Percentiles rank a stretch among this genome's conserved stretches.
phyloP scores from a whole-genome alignment of 1,139 yeast genomes.

The Taiozyma sp. region DNA sequence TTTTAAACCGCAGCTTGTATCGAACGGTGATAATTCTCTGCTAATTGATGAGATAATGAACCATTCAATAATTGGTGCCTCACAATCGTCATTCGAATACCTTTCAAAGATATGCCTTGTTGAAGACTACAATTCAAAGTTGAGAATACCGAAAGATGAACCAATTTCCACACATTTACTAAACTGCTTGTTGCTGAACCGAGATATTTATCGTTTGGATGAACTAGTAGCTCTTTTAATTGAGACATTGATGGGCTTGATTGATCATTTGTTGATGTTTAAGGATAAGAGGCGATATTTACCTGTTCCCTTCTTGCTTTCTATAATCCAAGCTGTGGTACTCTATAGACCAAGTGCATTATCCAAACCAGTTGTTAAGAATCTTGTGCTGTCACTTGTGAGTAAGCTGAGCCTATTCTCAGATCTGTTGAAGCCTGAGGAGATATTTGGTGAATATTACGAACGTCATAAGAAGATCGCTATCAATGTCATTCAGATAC shows the following conservation, averaged over 20 bases:
- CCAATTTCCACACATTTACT: conserved; percentile 25
- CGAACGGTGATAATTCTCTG: conserved; percentile 29
- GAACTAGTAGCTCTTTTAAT: conserved; percentile 10
- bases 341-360: conserved; percentile 21
- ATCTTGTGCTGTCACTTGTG: not conserved
- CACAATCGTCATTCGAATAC: conserved; percentile 42
- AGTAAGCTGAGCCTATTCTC: conserved; percentile 1
- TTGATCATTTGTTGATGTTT: conserved; percentile 1
- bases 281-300: conserved; percentile 5
- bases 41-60: conserved; percentile 34
- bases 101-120: conserved; percentile 43
- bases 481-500: conserved; percentile 17
- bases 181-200: conserved; percentile 7
- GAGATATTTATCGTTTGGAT: conserved; percentile 14
- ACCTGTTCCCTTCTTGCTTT: conserved; percentile 20
- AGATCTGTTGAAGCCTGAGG: conserved; percentile 12
- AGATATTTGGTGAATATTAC: conserved; percentile 10
- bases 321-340: conserved; percentile 15
- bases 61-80: conserved; percentile 43
- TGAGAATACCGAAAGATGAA: conserved; percentile 27
- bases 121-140: conserved; percentile 28
- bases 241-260: conserved; percentile 1
- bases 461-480: conserved; percentile 16
- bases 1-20: conserved; percentile 1
- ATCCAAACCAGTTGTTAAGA: conserved; percentile 3